These are phyloP conservation scores for Mycotypha africana DNA, from an alignment of 371 early-diverging fungal species.

Conservation along the genomic window DNA sequence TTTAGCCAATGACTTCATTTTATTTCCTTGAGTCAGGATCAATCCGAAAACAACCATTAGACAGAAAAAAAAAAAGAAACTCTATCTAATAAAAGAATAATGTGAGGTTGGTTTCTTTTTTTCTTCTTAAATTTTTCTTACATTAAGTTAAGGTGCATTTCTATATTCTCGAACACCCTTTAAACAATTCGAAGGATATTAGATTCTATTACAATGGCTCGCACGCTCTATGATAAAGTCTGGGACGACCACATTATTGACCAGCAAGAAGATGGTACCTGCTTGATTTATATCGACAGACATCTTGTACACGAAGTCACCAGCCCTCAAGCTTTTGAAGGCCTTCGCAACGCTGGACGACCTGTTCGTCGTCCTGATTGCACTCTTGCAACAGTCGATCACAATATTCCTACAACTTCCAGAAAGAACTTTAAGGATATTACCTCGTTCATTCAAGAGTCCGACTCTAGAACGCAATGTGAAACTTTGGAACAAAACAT, in stretches of 20 bases:
- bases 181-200: background rate
- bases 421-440: slow-evolving; percentile 53
- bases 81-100: too few relatives aligned
- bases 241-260: slow-evolving; percentile 45
- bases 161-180: background rate
- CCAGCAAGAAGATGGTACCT: slow-evolving; percentile 53
- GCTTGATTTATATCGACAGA: slow-evolving; percentile 65
- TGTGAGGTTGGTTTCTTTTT: background rate
- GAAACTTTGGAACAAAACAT: slow-evolving; percentile 64
- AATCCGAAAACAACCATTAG: too few relatives aligned
- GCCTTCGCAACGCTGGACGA: slow-evolving; percentile 53
- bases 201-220: slow-evolving; percentile 27
- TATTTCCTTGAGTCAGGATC: slow-evolving; percentile 15
- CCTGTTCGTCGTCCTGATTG: slow-evolving; percentile 59
- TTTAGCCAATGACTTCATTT: background rate
- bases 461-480: slow-evolving; percentile 59
- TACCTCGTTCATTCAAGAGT: slow-evolving; percentile 55
- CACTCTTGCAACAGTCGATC: slow-evolving; percentile 69
- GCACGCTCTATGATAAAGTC: slow-evolving; percentile 47
- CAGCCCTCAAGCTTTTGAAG: slow-evolving; percentile 66
- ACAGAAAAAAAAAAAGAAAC: background rate
- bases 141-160: background rate
- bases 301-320: slow-evolving; percentile 70
- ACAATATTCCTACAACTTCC: slow-evolving; percentile 62
- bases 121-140: slow-evolving; percentile 8